phyloP scores from a whole-genome alignment of 129 eudicot species.

The Saussurea involucrata region DNA sequence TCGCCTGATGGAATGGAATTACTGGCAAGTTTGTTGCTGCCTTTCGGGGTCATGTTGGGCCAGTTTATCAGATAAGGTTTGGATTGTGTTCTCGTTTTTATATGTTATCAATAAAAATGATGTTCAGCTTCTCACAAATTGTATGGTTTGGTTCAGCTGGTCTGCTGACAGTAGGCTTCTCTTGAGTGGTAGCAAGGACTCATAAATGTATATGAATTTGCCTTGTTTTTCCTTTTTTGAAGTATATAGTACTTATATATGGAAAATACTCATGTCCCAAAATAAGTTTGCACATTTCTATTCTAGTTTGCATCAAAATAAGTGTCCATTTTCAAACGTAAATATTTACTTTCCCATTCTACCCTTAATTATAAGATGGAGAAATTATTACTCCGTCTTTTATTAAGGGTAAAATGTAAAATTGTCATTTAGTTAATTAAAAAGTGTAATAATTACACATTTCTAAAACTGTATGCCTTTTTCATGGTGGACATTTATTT shows the following conservation, averaged over 20 bases:
- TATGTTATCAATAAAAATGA: background rate
- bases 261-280: background rate
- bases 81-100: background rate
- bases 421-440: background rate
- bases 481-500: background rate
- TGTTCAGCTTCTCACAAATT: background rate
- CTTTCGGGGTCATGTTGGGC: slow-evolving; percentile 98
- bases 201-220: slow-evolving; percentile 59
- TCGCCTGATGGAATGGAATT: slow-evolving; percentile 99
- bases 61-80: slow-evolving; percentile 96
- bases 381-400: background rate
- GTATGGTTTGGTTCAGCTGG: slow-evolving; percentile 67
- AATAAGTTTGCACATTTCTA: background rate
- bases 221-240: background rate
- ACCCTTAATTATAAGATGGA: background rate
- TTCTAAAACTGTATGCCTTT: background rate
- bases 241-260: background rate
- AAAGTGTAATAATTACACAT: background rate
- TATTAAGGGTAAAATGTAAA: background rate
- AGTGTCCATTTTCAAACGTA: background rate
- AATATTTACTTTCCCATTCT: background rate
- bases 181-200: slow-evolving; percentile 96
- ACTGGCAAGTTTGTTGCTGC: slow-evolving; percentile 91
- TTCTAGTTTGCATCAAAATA: background rate
- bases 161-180: slow-evolving; percentile 99